Evolutionary conservation across 768 basidiomycete species (phyloP), one percentile per base, ranked within the genome.

Genomic region (Leccinum variicolor): DNA sequence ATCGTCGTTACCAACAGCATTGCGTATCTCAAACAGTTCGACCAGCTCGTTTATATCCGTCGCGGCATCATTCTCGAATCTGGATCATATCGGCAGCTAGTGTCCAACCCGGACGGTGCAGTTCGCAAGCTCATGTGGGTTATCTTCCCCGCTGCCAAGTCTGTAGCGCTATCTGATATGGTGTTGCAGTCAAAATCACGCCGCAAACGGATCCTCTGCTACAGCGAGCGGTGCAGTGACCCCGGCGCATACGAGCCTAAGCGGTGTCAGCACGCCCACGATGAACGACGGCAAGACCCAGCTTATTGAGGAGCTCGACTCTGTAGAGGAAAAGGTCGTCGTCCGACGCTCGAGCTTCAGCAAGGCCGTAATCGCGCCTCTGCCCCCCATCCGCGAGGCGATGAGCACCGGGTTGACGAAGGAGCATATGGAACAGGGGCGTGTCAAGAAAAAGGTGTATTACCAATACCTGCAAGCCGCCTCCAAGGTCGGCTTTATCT

Each of bases 1-100:
- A 80, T 95, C 53, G 74, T 95, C 4, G 90, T 94, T 51, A 96
- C 93, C 43, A 94, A 96, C 70, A 86, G 85, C 56, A 84, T 95
- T 53, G 81, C 92, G n/a, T 94, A 90, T 66, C 77, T 94, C 36
- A 80, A 81, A 49, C 77, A 90, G 55, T 90, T 92, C 53, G 89
- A 94, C 65, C 79, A 86, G 48, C 75, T 95, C 15, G 70, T 81
- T 50, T 92, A 86, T 72, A 73, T 97, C 39, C 86, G 91, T 19
- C 84, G 86, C 23, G 94, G 94, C 14, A 86, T 94, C 66, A 84
- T 95, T 54, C 73, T 92, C 9, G 94, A 96, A 74, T 75, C 70
- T 21, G 91, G 89, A 3, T 75, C 87, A 0, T 94, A 88, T 66
- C 70, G 76, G 13, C 74, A 79, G 19, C 76, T 90, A 10, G 76